Evolutionary conservation across 129 eudicot genomes (phyloP).

Genomic region (Scalesia atractyloides): DNA sequence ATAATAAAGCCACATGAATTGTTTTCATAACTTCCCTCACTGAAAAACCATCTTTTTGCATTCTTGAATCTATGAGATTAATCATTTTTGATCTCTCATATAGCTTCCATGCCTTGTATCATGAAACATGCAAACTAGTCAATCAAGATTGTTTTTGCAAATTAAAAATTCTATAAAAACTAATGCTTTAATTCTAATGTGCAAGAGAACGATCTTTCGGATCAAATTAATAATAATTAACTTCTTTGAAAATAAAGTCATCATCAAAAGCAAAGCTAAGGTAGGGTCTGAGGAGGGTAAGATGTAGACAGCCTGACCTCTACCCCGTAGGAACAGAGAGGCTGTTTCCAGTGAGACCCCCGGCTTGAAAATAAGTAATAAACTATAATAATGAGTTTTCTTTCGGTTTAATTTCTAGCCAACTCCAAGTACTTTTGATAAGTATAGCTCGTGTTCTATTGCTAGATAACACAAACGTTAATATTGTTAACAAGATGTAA

Average conservation of each 20-base stretch:
- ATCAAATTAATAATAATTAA: neutral
- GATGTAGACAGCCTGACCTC: too few species aligned
- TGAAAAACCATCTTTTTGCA: slow-evolving; percentile 52
- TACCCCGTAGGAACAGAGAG: too few species aligned
- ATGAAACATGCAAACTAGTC: slow-evolving; percentile 18
- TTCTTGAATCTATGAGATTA: slow-evolving; percentile 61
- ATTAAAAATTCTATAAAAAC: too few species aligned
- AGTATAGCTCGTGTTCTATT: too few species aligned
- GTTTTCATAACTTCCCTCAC: slow-evolving; percentile 63
- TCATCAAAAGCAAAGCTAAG: too few species aligned
- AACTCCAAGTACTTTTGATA: neutral
- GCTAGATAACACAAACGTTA: too few species aligned
- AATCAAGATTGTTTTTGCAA: neutral
- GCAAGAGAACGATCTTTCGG: slow-evolving; percentile 11
- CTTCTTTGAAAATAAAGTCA: neutral
- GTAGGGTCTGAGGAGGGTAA: too few species aligned
- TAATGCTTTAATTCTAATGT: slow-evolving; percentile 7
- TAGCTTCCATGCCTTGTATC: slow-evolving; percentile 76
- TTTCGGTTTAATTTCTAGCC: too few species aligned
- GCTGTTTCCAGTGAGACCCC: too few species aligned
- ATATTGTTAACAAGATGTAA: slow-evolving; percentile 5
- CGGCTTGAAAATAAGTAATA: too few species aligned
- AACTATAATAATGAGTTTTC: too few species aligned
- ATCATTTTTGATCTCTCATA: slow-evolving; percentile 65
- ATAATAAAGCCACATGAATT: slow-evolving; percentile 57